A percentile compares a stretch with the other conserved stretches of the same genome.
phyloP scores from a whole-genome alignment of 2,329 filamentous ascomycete genomes.

The Colletotrichum graminicola region DNA sequence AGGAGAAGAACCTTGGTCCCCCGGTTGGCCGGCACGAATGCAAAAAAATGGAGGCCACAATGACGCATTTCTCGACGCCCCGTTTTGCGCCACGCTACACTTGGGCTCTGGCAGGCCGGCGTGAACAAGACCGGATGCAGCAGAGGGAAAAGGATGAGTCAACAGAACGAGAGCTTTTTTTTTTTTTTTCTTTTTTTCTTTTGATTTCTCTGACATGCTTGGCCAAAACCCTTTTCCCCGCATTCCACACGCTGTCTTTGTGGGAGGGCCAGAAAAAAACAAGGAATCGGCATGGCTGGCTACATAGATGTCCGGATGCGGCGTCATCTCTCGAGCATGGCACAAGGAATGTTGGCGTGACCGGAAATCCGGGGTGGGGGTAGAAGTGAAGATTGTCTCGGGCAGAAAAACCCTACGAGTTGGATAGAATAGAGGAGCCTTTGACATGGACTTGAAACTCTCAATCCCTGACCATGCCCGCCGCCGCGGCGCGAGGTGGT shows the following conservation, averaged over 20 bases:
- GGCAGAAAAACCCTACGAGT: background rate
- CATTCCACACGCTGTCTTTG: constrained; percentile 3
- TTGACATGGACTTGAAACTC: constrained; percentile 1
- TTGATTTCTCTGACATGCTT: background rate
- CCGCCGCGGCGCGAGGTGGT: background rate
- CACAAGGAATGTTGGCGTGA: constrained; percentile 2
- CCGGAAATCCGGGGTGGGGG: background rate
- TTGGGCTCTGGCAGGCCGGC: background rate
- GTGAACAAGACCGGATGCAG: background rate
- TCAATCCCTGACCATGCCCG: background rate
- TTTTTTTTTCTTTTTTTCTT: no score
- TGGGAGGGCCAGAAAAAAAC: background rate
- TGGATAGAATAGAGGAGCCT: background rate
- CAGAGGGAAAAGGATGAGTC: constrained; percentile 1
- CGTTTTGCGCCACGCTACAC: no score
- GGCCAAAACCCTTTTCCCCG: background rate
- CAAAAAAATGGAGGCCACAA: no score
- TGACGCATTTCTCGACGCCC: no score
- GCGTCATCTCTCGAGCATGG: background rate
- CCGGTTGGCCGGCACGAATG: no score
- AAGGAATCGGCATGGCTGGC: background rate
- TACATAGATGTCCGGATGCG: background rate
- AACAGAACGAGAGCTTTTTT: no score
- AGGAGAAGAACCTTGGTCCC: no score
- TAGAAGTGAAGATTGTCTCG: background rate